Evolutionary conservation across 1,284 basidiomycete genomes (phyloP).

Genomic region (Coniferiporia sulphurascens): DNA sequence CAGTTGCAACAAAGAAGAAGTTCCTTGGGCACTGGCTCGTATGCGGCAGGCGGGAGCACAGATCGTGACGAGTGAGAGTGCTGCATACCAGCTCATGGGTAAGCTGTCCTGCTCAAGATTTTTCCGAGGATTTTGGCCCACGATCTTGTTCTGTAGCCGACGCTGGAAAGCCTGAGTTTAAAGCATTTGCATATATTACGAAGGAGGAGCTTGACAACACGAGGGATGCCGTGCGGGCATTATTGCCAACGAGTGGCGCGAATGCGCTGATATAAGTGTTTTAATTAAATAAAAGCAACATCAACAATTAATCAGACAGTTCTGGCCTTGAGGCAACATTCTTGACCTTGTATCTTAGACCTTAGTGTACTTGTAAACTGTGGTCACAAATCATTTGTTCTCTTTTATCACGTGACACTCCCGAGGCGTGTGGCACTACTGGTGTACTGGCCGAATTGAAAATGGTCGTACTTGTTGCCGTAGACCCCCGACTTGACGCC

Average conservation of each 20-base stretch:
- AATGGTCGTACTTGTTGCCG: not conserved
- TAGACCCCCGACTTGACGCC: no score
- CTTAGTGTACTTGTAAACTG: no score
- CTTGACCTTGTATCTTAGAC: no score
- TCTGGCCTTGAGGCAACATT: not conserved
- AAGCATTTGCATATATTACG: slow-evolving; percentile 65
- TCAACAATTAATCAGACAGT: not conserved
- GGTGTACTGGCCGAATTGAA: no score
- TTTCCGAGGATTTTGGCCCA: slow-evolving; percentile 12
- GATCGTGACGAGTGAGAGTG: slow-evolving; percentile 79
- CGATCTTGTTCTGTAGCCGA: slow-evolving; percentile 42
- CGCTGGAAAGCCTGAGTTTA: slow-evolving; percentile 66
- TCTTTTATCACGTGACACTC: not conserved
- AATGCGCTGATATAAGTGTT: not conserved
- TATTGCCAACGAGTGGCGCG: slow-evolving; percentile 1
- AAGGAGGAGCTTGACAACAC: slow-evolving; percentile 75
- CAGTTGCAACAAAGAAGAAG: slow-evolving; percentile 70
- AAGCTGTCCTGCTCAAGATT: slow-evolving; percentile 20
- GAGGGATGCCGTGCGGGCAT: slow-evolving; percentile 32
- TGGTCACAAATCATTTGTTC: not conserved
- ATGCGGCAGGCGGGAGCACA: slow-evolving; percentile 74
- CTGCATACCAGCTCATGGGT: slow-evolving; percentile 75
- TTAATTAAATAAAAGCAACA: no score
- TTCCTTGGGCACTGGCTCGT: slow-evolving; percentile 56
- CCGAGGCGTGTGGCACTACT: not conserved